These are phyloP conservation scores for Celoporthe dispersa DNA, from an alignment of 2,329 filamentous ascomycete genomes.

Conservation along the genomic window DNA sequence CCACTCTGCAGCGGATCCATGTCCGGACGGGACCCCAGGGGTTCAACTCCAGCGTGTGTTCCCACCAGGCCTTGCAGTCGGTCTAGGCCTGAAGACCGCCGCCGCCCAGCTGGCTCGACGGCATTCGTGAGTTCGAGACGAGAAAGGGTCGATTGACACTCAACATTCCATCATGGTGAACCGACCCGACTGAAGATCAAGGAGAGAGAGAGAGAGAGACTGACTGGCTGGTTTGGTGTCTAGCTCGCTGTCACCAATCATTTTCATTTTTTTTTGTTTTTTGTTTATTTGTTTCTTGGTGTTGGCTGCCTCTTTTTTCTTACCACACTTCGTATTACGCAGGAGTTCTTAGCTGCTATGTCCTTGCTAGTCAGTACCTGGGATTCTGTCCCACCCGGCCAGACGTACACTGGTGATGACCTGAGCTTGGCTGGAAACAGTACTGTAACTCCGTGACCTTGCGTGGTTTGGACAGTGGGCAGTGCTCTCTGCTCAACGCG, in stretches of 20 bases:
- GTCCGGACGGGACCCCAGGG: conserved; percentile 15
- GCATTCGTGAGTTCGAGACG: neutral
- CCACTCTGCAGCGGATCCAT: conserved; percentile 4
- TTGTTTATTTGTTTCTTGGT: too few species aligned
- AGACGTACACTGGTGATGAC: neutral
- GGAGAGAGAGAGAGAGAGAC: neutral
- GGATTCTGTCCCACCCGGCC: too few species aligned
- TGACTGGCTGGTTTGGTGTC: neutral
- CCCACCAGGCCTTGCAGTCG: neutral
- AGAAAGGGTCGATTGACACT: neutral
- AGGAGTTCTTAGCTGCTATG: neutral
- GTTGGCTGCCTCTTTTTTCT: too few species aligned
- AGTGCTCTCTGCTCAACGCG: neutral
- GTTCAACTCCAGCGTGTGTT: conserved; percentile 2
- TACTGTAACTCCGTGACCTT: neutral
- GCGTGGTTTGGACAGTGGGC: conserved; percentile 1
- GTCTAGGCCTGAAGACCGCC: neutral
- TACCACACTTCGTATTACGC: neutral
- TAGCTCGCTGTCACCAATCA: too few species aligned
- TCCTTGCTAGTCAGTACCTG: too few species aligned
- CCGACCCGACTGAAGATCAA: neutral
- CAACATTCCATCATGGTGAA: neutral
- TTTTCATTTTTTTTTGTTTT: too few species aligned
- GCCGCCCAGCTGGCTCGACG: neutral
- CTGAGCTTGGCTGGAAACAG: conserved; percentile 2